Evolutionary conservation across 228 moss, liverwort and hornwort species (phyloP), one percentile per base, ranked within the genome.

Genomic region (Sphagnum magellanicum): DNA sequence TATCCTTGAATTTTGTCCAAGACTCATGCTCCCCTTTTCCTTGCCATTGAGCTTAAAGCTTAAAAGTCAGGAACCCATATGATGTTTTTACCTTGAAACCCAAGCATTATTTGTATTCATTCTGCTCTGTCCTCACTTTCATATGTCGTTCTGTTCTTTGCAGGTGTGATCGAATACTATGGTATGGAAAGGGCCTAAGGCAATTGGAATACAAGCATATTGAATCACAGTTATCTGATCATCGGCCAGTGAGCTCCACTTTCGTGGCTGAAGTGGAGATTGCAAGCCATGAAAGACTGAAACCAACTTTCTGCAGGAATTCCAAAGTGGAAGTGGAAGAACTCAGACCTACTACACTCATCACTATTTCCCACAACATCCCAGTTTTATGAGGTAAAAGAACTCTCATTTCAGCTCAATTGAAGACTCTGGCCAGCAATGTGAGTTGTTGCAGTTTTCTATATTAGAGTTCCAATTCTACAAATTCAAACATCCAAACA

Each of bases 151-250:
- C 32, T 32, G 32, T 32, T 32, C 32, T 32, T 32, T 64, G 6
- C 77, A 91, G 91, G 91, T 97, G 97, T 81, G 97, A 97, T 72
- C 85, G 93, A 32, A 89, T 97, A 63, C 63, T 97, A 48, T 93
- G 79, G 53, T 72, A 80, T 50, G 93, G 97, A 60, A 81, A 85
- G 72, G 82, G 79, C 48, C 63, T 97, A 7, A 81, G 97, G 8
- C 73, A 84, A 74, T 63, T 86, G 66, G 77, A 79, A 58, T 97
- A 93, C 71, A 49, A 74, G 48, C 83, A 88, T 72, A 76, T 91
- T n/a, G 87, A 93, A 67, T 88, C 84, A 60, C 78, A 76, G 72
- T 85, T 93, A 64, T 97, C 91, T 49, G 97, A 97, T 71, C 97
- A 97, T 88, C 88, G 93, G 67, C 97, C 97, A 14, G 93, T 97